Evolutionary conservation across 495 filamentous ascomycete genomes (phyloP).

Genomic region (Polyplosphaeria fusca): DNA sequence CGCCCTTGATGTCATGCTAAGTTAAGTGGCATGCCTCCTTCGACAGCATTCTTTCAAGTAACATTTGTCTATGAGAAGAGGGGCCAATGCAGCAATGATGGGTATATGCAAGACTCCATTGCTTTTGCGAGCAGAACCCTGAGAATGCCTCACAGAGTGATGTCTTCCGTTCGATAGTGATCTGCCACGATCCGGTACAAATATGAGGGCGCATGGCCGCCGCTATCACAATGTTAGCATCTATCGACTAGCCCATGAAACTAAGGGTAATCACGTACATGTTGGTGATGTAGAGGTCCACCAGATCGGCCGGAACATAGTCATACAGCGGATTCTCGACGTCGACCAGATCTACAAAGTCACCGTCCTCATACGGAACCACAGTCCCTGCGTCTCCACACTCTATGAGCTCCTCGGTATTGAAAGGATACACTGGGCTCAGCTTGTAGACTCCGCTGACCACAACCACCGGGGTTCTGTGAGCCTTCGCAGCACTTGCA

Average conservation of each 20-base stretch:
- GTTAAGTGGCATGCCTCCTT: no score
- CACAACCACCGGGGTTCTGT: slow-evolving; percentile 77
- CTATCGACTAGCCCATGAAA: no score
- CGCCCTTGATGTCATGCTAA: no score
- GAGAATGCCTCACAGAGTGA: slow-evolving; percentile 49
- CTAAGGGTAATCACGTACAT: slow-evolving; percentile 70
- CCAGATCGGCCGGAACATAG: slow-evolving; percentile 74
- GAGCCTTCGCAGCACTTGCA: slow-evolving; percentile 74
- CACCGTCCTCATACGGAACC: slow-evolving; percentile 68
- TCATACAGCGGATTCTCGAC: slow-evolving; percentile 79
- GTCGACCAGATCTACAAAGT: slow-evolving; percentile 70
- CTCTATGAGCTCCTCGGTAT: slow-evolving; percentile 73
- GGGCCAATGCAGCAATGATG: no score
- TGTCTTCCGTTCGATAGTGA: slow-evolving; percentile 81
- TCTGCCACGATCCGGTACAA: slow-evolving; percentile 77
- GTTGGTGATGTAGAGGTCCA: slow-evolving; percentile 91
- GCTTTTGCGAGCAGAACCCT: no score
- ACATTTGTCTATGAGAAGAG: no score
- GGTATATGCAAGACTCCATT: no score
- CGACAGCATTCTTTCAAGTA: no score
- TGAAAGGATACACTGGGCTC: slow-evolving; percentile 80
- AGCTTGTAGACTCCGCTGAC: slow-evolving; percentile 86
- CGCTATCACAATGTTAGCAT: slow-evolving; percentile 17
- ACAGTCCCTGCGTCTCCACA: slow-evolving; percentile 73
- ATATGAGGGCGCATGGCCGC: slow-evolving; percentile 57